A percentile compares a stretch with the other conserved stretches of the same genome.
Conservation (phyloP, 352 stramenopile species). For the Pythium grandisporangium region DNA sequence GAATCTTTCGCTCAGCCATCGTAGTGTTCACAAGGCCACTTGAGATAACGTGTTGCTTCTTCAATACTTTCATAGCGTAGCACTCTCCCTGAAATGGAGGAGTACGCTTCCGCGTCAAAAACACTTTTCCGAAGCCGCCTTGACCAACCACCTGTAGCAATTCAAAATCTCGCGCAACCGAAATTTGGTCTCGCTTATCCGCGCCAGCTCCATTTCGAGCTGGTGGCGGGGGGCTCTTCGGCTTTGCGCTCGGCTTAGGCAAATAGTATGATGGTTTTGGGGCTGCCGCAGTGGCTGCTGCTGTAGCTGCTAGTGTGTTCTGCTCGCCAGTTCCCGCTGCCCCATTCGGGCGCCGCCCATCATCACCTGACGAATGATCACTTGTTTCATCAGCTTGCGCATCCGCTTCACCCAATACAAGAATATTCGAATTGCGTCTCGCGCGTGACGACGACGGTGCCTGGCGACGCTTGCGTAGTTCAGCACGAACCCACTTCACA, state of each 20-base stretch:
- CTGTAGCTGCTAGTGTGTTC: too few relatives aligned
- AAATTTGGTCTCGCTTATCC: slow-evolving; percentile 34
- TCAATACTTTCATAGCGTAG: slow-evolving; percentile 98
- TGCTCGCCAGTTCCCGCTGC: too few relatives aligned
- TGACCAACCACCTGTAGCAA: slow-evolving; percentile 97
- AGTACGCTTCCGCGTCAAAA: slow-evolving; percentile 93
- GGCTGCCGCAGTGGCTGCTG: slow-evolving; percentile 8
- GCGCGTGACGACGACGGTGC: slow-evolving; percentile 16
- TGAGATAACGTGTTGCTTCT: slow-evolving; percentile 89
- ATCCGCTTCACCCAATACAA: slow-evolving; percentile 81
- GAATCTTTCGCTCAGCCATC: slow-evolving; percentile 88
- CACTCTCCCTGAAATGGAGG: slow-evolving; percentile 86
- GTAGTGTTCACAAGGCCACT: slow-evolving; percentile 91
- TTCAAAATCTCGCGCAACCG: slow-evolving; percentile 89
- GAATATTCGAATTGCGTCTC: slow-evolving; percentile 76
- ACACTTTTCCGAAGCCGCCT: slow-evolving; percentile 97
- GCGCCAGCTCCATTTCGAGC: slow-evolving; percentile 7
- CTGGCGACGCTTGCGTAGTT: slow-evolving; percentile 39
- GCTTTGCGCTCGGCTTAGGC: slow-evolving; percentile 56
- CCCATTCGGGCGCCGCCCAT: too few relatives aligned
- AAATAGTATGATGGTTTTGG: slow-evolving; percentile 66
- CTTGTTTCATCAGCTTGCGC: slow-evolving; percentile 62
- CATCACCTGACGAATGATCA: slow-evolving; percentile 57
- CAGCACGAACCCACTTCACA: slow-evolving; percentile 63
- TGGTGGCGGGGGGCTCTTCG: slow-evolving; percentile 6